A percentile compares a stretch with the other conserved stretches of the same genome.
phyloP scores from a whole-genome alignment of 768 basidiomycete species.

The Boletus rubescentipes region DNA sequence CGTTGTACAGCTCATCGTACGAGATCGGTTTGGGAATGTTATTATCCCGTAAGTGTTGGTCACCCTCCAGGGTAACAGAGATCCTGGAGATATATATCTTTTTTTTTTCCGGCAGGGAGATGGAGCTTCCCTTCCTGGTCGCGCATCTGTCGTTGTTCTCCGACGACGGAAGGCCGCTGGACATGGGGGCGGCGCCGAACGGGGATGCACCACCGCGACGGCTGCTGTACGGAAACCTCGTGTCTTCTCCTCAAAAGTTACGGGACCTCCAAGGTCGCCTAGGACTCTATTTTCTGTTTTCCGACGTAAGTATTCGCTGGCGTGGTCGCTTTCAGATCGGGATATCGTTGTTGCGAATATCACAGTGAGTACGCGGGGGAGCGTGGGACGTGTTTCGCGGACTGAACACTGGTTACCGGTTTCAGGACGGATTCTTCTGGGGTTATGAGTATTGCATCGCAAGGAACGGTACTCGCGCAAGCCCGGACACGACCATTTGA shows the following conservation, averaged over 20 bases:
- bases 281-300: conserved; percentile 88
- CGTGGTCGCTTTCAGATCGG: conserved; percentile 75
- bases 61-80: conserved; percentile 15
- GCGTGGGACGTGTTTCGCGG: conserved; percentile 9
- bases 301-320: conserved; percentile 84
- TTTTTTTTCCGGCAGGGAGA: conserved; percentile 53
- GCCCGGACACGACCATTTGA: conserved; percentile 77
- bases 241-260: conserved; percentile 77
- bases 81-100: conserved; percentile 22
- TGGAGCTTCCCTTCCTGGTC: conserved; percentile 84
- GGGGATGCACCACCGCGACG: conserved; percentile 48
- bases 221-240: conserved; percentile 81
- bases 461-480: conserved; percentile 67
- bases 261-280: conserved; percentile 77
- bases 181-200: conserved; percentile 57
- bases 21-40: conserved; percentile 67
- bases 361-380: conserved; percentile 53
- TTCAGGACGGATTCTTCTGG: conserved; percentile 51
- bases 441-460: conserved; percentile 49
- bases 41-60: conserved; percentile 70
- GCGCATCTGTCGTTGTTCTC: conserved; percentile 78
- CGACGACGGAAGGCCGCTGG: conserved; percentile 64
- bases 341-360: conserved; percentile 70
- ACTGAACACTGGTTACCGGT: conserved; percentile 18
- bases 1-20: conserved; percentile 75